phyloP scores from a whole-genome alignment of 345 rosid species.

The Sonneratia caseolaris region DNA sequence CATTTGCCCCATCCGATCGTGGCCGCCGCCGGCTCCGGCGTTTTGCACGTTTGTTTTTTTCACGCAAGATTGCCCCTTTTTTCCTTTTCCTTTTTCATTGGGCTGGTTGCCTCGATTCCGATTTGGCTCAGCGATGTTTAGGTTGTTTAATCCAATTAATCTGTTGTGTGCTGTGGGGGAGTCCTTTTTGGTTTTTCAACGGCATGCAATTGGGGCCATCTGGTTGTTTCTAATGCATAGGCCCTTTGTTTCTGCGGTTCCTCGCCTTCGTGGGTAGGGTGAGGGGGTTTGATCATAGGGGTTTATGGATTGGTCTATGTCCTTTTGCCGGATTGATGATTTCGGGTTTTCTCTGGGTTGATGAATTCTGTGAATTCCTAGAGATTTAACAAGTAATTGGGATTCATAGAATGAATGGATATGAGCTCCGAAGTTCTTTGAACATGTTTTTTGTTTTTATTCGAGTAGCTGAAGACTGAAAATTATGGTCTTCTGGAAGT shows the following conservation, averaged over 20 bases:
- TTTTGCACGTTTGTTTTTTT: conserved; percentile 10
- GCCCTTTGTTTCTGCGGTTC: background rate
- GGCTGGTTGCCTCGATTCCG: background rate
- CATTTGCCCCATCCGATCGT: conserved; percentile 30
- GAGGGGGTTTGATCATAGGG: no score
- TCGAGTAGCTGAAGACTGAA: background rate
- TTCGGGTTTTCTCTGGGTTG: background rate
- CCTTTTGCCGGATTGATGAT: background rate
- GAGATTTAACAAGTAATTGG: background rate
- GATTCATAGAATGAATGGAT: background rate
- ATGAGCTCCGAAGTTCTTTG: background rate
- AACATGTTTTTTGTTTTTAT: no score
- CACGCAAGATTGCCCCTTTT: background rate
- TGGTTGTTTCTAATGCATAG: background rate
- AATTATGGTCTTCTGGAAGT: background rate
- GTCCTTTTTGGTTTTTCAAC: background rate
- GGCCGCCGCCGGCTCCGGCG: conserved; percentile 16
- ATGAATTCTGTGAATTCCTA: background rate
- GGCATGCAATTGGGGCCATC: conserved; percentile 4
- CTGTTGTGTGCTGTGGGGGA: no score
- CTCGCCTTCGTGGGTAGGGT: background rate
- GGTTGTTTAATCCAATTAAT: background rate
- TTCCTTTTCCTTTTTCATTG: no score
- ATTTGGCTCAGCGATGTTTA: background rate
- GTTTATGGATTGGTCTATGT: no score